Conservation (phyloP, 768 basidiomycete species). For the Collybia sp. region DNA sequence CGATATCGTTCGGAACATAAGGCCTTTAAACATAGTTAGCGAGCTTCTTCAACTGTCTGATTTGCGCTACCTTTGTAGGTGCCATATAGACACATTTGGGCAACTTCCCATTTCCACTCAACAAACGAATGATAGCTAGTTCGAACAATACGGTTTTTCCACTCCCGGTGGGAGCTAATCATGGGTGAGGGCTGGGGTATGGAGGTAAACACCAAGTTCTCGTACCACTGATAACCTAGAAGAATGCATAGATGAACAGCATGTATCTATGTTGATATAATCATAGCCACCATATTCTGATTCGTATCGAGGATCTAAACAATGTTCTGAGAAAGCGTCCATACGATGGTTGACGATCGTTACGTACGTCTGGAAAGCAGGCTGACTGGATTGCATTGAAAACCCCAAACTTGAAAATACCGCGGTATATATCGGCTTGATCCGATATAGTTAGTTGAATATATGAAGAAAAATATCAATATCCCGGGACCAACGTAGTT, state of each 20-base stretch:
- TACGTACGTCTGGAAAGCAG: constrained; percentile 70
- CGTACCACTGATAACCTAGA: constrained; percentile 69
- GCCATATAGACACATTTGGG: constrained; percentile 87
- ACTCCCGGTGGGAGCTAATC: constrained; percentile 88
- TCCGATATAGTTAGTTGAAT: constrained; percentile 5
- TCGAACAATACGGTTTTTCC: constrained; percentile 97
- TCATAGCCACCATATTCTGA: constrained; percentile 57
- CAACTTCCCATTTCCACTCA: constrained; percentile 36
- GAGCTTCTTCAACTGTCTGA: neutral
- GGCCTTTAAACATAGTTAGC: constrained; percentile 43
- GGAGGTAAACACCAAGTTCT: neutral
- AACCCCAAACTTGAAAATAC: constrained; percentile 80
- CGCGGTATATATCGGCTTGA: constrained; percentile 75
- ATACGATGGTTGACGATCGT: neutral
- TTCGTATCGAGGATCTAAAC: constrained; percentile 51
- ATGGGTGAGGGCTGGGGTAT: constrained; percentile 1
- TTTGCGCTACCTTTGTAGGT: constrained; percentile 69
- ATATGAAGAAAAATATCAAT: neutral
- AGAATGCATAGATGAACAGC: constrained; percentile 3
- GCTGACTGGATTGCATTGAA: constrained; percentile 91
- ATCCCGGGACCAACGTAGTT: constrained; percentile 59
- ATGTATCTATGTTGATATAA: neutral
- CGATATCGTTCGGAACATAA: constrained; percentile 79
- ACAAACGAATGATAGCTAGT: constrained; percentile 76
- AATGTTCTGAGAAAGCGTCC: neutral